phyloP scores from a whole-genome alignment of 108 stramenopile genomes.

The Cylindrotheca fusiformis region DNA sequence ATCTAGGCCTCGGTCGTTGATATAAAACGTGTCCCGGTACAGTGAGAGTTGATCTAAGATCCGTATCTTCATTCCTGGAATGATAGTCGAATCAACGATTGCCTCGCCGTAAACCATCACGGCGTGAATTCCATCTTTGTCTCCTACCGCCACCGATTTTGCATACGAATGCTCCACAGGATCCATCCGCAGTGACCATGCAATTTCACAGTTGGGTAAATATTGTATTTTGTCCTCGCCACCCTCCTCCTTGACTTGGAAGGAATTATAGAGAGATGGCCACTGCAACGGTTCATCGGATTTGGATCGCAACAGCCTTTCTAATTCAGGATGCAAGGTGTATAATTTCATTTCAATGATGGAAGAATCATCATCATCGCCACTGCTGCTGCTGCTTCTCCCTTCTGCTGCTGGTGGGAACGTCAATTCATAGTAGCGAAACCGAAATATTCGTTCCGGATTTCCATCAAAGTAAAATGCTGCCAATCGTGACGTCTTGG shows the following conservation, averaged over 20 bases:
- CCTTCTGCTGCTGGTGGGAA: slow-evolving; percentile 16
- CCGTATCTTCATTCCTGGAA: slow-evolving; percentile 69
- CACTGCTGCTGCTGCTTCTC: neutral
- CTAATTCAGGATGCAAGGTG: slow-evolving; percentile 55
- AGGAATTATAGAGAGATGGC: slow-evolving; percentile 35
- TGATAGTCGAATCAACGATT: slow-evolving; percentile 69
- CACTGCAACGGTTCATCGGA: slow-evolving; percentile 31
- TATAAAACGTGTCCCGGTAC: slow-evolving; percentile 76
- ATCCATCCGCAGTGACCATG: slow-evolving; percentile 64
- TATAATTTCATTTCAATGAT: slow-evolving; percentile 57
- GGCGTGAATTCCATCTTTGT: slow-evolving; percentile 48
- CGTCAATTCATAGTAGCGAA: slow-evolving; percentile 64
- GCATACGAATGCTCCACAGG: slow-evolving; percentile 60
- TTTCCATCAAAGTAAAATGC: slow-evolving; percentile 86
- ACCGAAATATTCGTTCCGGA: slow-evolving; percentile 78
- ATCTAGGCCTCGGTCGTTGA: slow-evolving; percentile 83
- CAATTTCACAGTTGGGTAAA: slow-evolving; percentile 58
- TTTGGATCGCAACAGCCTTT: slow-evolving; percentile 30
- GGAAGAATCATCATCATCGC: neutral
- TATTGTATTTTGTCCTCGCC: slow-evolving; percentile 5
- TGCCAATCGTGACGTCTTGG: slow-evolving; percentile 42
- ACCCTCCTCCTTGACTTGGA: neutral
- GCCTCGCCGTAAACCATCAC: slow-evolving; percentile 81
- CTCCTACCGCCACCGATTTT: neutral
- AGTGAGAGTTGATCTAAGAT: slow-evolving; percentile 78